These are phyloP conservation scores for Astrothelium subdiscretum DNA, from an alignment of 495 filamentous ascomycete species.

Conservation along the genomic window DNA sequence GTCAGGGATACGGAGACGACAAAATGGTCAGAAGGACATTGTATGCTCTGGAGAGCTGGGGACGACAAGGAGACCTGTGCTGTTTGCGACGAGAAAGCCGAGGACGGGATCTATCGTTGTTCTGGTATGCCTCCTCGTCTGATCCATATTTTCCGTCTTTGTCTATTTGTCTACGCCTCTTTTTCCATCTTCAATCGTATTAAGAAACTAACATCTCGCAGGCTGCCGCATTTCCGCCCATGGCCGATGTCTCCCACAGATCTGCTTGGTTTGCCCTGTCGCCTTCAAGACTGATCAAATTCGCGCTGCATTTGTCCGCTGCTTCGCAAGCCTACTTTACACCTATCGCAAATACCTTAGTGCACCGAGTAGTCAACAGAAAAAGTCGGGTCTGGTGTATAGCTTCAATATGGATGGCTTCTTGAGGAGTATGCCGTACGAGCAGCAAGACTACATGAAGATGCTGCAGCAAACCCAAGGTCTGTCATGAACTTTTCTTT, in stretches of 20 bases:
- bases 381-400: conserved; percentile 76
- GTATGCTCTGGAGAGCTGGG: conserved; percentile 58
- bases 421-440: conserved; percentile 75
- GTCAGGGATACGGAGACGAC: conserved; percentile 77
- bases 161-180: not conserved
- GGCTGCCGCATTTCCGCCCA: conserved; percentile 70
- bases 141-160: not conserved
- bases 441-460: conserved; percentile 77
- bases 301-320: conserved; percentile 85
- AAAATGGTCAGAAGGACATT: conserved; percentile 91
- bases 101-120: conserved; percentile 85
- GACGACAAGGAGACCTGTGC: conserved; percentile 64
- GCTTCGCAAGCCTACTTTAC: conserved; percentile 87
- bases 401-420: conserved; percentile 92
- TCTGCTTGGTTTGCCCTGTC: conserved; percentile 76
- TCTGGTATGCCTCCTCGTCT: conserved; percentile 21
- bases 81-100: conserved; percentile 79
- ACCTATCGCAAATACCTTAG: conserved; percentile 82
- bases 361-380: conserved; percentile 68
- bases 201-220: conserved; percentile 6
- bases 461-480: conserved; percentile 91
- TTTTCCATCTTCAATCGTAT: not conserved
- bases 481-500: conserved; percentile 27
- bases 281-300: conserved; percentile 88
- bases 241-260: conserved; percentile 64